Evolutionary conservation across 345 rosid genomes (phyloP).

Genomic region (Capsella bursapastoris): DNA sequence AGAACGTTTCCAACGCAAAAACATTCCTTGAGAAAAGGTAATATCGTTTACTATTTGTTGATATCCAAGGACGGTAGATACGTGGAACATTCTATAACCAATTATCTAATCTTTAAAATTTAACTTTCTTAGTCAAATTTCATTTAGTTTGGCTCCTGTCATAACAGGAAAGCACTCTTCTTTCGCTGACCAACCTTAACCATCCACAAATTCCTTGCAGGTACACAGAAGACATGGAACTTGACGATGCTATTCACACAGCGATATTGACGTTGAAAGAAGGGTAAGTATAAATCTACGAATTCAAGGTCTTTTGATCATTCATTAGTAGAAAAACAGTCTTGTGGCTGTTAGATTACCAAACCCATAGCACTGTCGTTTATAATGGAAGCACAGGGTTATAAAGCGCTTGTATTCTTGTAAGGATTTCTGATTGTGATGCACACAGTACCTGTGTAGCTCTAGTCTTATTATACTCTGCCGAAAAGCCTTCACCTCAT

Average conservation of each 20-base stretch:
- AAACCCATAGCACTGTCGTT: not conserved
- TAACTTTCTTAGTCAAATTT: not conserved
- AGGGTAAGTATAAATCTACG: conserved; percentile 58
- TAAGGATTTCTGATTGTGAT: conserved; percentile 18
- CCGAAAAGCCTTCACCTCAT: conserved; percentile 16
- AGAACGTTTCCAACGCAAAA: conserved; percentile 93
- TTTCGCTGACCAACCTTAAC: conserved; percentile 7
- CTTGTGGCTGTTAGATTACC: conserved; percentile 14
- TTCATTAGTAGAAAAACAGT: conserved; percentile 5
- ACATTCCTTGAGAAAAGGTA: conserved; percentile 96
- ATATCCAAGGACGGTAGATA: not conserved
- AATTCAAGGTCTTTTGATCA: conserved; percentile 7
- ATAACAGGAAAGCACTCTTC: not conserved
- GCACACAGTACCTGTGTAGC: not conserved
- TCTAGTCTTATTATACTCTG: not conserved
- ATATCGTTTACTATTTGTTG: conserved; percentile 5
- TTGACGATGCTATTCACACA: conserved; percentile 98
- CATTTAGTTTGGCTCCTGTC: not conserved
- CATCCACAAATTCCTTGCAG: conserved; percentile 40
- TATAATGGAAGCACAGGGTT: not conserved
- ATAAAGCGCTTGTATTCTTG: conserved; percentile 3
- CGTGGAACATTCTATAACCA: conserved; percentile 2
- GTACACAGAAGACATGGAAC: conserved; percentile 98
- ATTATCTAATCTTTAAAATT: conserved; percentile 1
- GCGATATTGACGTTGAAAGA: conserved; percentile 93